Percentiles rank a stretch among this genome's conserved stretches.
Conservation (phyloP, 768 basidiomycete genomes). For the Amanita brunnescens region DNA sequence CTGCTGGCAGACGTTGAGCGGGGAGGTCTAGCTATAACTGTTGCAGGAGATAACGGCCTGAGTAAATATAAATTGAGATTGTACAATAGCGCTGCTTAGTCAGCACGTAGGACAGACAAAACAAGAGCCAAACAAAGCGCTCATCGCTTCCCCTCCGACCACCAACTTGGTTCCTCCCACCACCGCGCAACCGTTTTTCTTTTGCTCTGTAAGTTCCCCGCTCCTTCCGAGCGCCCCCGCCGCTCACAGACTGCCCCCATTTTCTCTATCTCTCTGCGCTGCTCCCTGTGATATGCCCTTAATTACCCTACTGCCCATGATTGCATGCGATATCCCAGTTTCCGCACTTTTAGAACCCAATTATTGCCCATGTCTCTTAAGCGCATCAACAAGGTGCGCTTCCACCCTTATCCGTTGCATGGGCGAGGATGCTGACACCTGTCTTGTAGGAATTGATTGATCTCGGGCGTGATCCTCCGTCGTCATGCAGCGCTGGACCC, state of each 20-base stretch:
- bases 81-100: slow-evolving; percentile 28
- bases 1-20: not conserved
- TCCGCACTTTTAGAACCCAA: slow-evolving; percentile 20
- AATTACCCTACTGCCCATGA: slow-evolving; percentile 15
- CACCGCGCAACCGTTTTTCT: slow-evolving; percentile 15
- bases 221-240: not conserved
- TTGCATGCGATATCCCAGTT: slow-evolving; percentile 33
- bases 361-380: slow-evolving; percentile 77
- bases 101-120: slow-evolving; percentile 35
- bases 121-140: slow-evolving; percentile 33
- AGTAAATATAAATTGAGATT: too few species aligned
- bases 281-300: not conserved
- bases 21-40: not conserved
- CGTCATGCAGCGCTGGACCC: slow-evolving; percentile 98
- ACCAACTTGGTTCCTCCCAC: slow-evolving; percentile 32
- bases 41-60: not conserved
- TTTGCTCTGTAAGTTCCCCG: slow-evolving; percentile 27
- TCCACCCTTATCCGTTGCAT: slow-evolving; percentile 6
- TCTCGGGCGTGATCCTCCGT: slow-evolving; percentile 98
- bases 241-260: too few species aligned
- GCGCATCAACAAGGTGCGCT: slow-evolving; percentile 94
- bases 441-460: slow-evolving; percentile 87
- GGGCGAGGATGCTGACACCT: slow-evolving; percentile 10
- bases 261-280: not conserved
- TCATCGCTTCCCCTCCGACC: slow-evolving; percentile 41